Base-by-base conservation (phyloP, 2,329 filamentous ascomycete species). In the Byssothecium circinans region DNA sequence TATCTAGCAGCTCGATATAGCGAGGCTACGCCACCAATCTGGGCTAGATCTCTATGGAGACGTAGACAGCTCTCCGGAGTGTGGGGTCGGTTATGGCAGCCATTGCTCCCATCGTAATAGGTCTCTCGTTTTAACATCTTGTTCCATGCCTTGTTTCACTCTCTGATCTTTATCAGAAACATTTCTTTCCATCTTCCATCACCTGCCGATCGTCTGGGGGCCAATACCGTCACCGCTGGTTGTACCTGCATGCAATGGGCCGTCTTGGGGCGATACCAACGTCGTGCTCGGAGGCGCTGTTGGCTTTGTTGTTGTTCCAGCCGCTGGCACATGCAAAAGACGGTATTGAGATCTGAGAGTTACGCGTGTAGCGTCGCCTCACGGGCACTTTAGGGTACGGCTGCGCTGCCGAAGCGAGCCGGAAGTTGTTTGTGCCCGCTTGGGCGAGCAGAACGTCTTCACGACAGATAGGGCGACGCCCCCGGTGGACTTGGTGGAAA, bases 191-290 rank as follows among this genome's bases (percentile, higher is more conserved):
- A 50, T 53, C 49, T 58, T 50, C 47, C 51, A 45, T 55, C 46
- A 55, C 57, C 55, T 47, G 52, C 47, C 50, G 58, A 64, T 62
- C 56, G 41, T 47, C 39, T 52, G 35, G 40, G 39, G 42, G 56
- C 17, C 54, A 54, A 57, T 49, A 42, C 47, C 50, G 50, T 53
- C 51, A 49, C 47, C 49, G 45, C 43, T 45, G 42, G 59, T 65
- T 56, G 58, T 50, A 65, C 62, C 52, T 50, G 46, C 53, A 56
- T 50, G 58, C 59, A 44, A 57, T 56, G 54, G 54, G 50, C 59
- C 60, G 53, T 47, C 41, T n/a, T 47, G 50, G 46, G 47, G 52
- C 47, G 35, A 53, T 20, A 34, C 25, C 10, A 39, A 29, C 25
- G 34, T 38, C 50, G 43, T 32, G 22, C 15, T 40, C 34, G 27